Percentiles rank a stretch among this genome's conserved stretches.
phyloP scores from a whole-genome alignment of 768 basidiomycete genomes.

The Agaricus bisporus region DNA sequence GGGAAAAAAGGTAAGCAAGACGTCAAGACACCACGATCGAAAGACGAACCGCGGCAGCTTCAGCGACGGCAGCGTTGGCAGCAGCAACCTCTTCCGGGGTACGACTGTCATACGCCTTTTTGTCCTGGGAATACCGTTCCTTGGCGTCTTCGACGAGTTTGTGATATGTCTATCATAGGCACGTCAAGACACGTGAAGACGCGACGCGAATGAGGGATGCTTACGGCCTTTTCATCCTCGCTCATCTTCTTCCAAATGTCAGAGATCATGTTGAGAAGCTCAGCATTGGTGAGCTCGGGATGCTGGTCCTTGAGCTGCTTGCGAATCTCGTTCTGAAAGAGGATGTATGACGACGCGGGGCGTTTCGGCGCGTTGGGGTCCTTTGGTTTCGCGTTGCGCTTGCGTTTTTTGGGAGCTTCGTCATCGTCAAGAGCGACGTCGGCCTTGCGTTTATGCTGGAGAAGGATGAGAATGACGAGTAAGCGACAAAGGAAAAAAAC shows the following conservation, averaged over 20 bases:
- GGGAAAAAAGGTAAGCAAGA: slow-evolving; percentile 9
- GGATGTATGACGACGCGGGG: slow-evolving; percentile 86
- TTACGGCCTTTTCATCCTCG: slow-evolving; percentile 67
- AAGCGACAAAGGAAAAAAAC: background rate
- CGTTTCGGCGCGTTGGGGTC: slow-evolving; percentile 95
- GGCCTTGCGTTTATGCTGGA: slow-evolving; percentile 51
- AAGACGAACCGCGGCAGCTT: slow-evolving; percentile 29
- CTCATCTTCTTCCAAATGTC: slow-evolving; percentile 69
- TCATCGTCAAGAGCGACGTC: slow-evolving; percentile 30
- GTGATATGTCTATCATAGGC: slow-evolving; percentile 41
- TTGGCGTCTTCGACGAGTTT: slow-evolving; percentile 54
- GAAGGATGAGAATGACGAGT: slow-evolving; percentile 1
- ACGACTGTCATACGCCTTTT: slow-evolving; percentile 58
- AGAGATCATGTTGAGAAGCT: slow-evolving; percentile 66
- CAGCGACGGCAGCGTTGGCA: slow-evolving; percentile 38
- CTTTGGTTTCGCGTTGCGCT: slow-evolving; percentile 60
- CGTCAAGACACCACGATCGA: background rate
- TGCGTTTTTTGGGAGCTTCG: slow-evolving; percentile 45
- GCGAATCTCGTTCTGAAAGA: slow-evolving; percentile 91
- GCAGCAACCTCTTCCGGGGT: slow-evolving; percentile 42
- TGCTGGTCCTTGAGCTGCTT: slow-evolving; percentile 60
- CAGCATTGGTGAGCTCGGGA: slow-evolving; percentile 61
- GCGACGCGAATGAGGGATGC: slow-evolving; percentile 22
- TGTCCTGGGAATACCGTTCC: slow-evolving; percentile 54
- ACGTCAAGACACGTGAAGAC: slow-evolving; percentile 1